Evolutionary conservation across 805 yeast genomes (phyloP).

Genomic region (Myxozyma vanderwaltii): DNA sequence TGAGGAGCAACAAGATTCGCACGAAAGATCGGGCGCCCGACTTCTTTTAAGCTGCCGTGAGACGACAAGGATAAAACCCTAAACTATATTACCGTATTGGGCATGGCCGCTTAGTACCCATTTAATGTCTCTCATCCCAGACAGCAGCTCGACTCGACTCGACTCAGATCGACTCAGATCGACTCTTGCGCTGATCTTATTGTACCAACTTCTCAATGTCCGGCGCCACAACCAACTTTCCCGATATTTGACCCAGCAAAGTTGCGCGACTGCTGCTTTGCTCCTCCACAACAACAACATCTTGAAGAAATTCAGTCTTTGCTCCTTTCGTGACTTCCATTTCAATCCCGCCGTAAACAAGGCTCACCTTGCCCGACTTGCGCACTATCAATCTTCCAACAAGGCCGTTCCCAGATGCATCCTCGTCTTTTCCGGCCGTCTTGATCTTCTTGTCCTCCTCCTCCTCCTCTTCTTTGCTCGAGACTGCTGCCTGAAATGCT

Average conservation of each 20-base stretch:
- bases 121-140: neutral
- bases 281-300: conserved; percentile 59
- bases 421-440: conserved; percentile 10
- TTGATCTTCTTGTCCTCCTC: too few species aligned
- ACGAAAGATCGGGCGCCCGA: too few species aligned
- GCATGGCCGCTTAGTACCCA: too few species aligned
- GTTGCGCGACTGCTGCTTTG: conserved; percentile 47
- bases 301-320: conserved; percentile 69
- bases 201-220: conserved; percentile 38
- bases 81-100: too few species aligned
- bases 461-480: too few species aligned
- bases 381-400: conserved; percentile 77
- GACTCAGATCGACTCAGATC: neutral
- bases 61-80: too few species aligned
- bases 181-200: neutral
- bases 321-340: conserved; percentile 76
- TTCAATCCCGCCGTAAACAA: conserved; percentile 68
- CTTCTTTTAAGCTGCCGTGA: too few species aligned
- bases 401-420: conserved; percentile 49
- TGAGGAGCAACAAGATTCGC: too few species aligned
- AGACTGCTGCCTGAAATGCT: conserved; percentile 37
- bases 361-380: conserved; percentile 77
- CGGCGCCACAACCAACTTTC: conserved; percentile 64
- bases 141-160: neutral
- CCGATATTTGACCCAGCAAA: conserved; percentile 57